Evolutionary conservation across 495 filamentous ascomycete genomes (phyloP).

Genomic region (Symbiotaphrina buchneri): DNA sequence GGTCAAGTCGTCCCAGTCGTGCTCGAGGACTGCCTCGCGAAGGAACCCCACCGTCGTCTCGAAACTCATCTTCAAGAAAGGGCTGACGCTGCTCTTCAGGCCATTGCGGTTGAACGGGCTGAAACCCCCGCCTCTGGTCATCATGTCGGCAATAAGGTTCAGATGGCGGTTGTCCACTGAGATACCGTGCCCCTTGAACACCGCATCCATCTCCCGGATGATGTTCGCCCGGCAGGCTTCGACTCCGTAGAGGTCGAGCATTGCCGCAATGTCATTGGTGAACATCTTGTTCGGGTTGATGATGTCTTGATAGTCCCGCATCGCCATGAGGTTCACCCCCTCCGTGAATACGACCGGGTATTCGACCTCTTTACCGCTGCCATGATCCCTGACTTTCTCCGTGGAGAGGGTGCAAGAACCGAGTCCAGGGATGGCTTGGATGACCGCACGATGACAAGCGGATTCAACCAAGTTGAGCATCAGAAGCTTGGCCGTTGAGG

Average conservation of each 20-base stretch:
- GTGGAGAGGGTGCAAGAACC: conserved; percentile 44
- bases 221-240: conserved; percentile 78
- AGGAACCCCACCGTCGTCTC: conserved; percentile 90
- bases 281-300: conserved; percentile 72
- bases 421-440: conserved; percentile 67
- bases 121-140: conserved; percentile 79
- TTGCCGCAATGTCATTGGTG: conserved; percentile 80
- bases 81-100: conserved; percentile 56
- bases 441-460: conserved; percentile 48
- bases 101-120: conserved; percentile 81
- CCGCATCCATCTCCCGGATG: conserved; percentile 61
- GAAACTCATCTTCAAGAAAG: conserved; percentile 96
- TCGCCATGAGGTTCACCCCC: conserved; percentile 74
- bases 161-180: conserved; percentile 79
- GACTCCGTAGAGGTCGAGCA: conserved; percentile 72
- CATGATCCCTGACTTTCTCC: conserved; percentile 30
- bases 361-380: conserved; percentile 20
- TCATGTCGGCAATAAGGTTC: conserved; percentile 88
- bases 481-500: conserved; percentile 67
- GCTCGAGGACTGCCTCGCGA: conserved; percentile 72
- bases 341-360: conserved; percentile 44
- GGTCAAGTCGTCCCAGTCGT: conserved; percentile 71
- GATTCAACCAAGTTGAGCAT: conserved; percentile 76
- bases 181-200: conserved; percentile 88
- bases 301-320: conserved; percentile 67